phyloP scores from a whole-genome alignment of 768 basidiomycete species.

The Podaxis mareebaensis region DNA sequence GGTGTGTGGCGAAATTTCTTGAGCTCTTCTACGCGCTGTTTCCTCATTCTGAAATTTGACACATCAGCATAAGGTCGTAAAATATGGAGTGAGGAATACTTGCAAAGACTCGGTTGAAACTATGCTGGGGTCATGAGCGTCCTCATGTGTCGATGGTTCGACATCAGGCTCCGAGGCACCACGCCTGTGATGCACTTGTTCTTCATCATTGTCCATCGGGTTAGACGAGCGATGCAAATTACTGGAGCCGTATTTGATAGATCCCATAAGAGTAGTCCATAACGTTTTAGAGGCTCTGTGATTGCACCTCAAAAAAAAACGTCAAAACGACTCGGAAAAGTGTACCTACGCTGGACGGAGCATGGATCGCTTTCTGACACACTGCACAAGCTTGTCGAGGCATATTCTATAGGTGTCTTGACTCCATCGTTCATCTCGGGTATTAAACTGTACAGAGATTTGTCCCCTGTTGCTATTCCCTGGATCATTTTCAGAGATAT shows the following conservation, averaged over 20 bases:
- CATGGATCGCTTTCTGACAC: not conserved
- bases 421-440: not conserved
- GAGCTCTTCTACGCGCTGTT: not conserved
- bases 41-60: not conserved
- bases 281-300: not conserved
- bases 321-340: not conserved
- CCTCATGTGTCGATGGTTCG: not conserved
- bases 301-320: not conserved
- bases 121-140: not conserved
- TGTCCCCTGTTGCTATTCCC: not conserved
- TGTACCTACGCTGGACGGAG: not conserved
- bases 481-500: not conserved
- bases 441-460: conserved; percentile 2
- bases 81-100: not conserved
- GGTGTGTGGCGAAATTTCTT: not conserved
- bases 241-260: not conserved
- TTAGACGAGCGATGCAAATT: not conserved
- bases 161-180: not conserved
- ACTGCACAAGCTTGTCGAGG: not conserved
- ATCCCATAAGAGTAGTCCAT: not conserved
- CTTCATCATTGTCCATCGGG: not conserved
- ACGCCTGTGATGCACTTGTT: not conserved
- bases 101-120: not conserved
- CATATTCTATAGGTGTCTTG: not conserved
- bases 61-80: not conserved